Percentiles rank a stretch among this genome's conserved stretches.
phyloP scores from a whole-genome alignment of 2,329 filamentous ascomycete species.

The Ophiostoma montium region DNA sequence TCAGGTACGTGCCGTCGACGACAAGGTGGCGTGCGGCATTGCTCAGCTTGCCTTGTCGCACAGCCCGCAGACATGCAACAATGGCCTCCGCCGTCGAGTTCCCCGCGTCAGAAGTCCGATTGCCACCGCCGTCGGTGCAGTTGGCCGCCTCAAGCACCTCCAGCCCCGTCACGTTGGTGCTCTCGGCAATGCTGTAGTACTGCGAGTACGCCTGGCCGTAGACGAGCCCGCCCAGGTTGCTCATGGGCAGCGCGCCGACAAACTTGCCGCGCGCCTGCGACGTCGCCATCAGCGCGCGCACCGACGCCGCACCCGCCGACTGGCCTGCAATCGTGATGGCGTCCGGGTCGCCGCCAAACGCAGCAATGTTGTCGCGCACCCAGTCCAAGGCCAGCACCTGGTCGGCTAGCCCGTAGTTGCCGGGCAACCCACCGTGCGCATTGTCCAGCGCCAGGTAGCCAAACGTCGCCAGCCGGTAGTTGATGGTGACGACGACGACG shows the following conservation, averaged over 20 bases:
- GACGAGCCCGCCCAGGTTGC: conserved; percentile 28
- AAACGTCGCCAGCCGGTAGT: conserved; percentile 44
- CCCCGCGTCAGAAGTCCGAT: conserved; percentile 17
- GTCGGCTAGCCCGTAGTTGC: conserved; percentile 35
- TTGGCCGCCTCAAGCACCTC: conserved; percentile 36
- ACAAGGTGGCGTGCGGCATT: conserved; percentile 38
- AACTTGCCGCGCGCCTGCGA: conserved; percentile 33
- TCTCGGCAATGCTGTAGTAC: conserved; percentile 42
- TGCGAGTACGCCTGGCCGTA: conserved; percentile 44
- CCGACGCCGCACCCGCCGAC: conserved; percentile 37
- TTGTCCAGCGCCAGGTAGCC: conserved; percentile 39
- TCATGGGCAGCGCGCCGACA: conserved; percentile 29
- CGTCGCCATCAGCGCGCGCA: conserved; percentile 34
- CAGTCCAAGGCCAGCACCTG: conserved; percentile 35
- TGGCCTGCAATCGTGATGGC: conserved; percentile 42
- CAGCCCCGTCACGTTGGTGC: conserved; percentile 32
- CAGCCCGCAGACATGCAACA: conserved; percentile 36
- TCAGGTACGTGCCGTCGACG: conserved; percentile 42
- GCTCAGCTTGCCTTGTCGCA: conserved; percentile 27
- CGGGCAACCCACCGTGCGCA: conserved; percentile 27
- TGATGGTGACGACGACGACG: conserved; percentile 43
- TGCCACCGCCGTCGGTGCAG: conserved; percentile 26
- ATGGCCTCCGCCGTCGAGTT: conserved; percentile 15
- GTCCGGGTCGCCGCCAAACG: conserved; percentile 43
- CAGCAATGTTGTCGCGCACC: conserved; percentile 35